phyloP scores from a whole-genome alignment of 352 stramenopile genomes.

The Aphanomyces stellatus region DNA sequence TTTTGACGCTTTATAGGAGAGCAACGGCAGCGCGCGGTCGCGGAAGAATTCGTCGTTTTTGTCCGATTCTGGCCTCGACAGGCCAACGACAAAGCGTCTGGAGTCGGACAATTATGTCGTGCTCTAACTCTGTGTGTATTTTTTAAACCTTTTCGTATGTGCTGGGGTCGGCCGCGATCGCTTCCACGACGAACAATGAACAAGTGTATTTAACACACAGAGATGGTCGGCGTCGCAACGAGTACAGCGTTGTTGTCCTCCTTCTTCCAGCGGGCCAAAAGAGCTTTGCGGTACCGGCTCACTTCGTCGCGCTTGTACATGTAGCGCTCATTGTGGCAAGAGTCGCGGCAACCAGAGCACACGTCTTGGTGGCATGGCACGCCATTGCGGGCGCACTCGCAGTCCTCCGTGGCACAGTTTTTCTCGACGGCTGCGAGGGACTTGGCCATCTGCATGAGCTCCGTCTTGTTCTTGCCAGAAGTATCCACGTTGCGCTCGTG shows the following conservation, averaged over 20 bases:
- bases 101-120: not conserved
- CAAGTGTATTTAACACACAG: not conserved
- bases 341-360: slow-evolving; percentile 57
- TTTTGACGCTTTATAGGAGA: slow-evolving; percentile 9
- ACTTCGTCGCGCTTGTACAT: slow-evolving; percentile 66
- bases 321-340: slow-evolving; percentile 69
- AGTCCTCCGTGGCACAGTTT: slow-evolving; percentile 64
- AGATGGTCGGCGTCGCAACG: too few species aligned
- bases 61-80: not conserved
- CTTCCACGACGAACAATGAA: too few species aligned
- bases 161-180: too few species aligned
- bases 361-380: slow-evolving; percentile 12
- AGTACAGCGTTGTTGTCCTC: not conserved
- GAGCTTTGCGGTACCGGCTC: slow-evolving; percentile 57
- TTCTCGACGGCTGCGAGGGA: slow-evolving; percentile 49
- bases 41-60: not conserved
- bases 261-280: slow-evolving; percentile 51
- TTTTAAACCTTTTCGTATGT: not conserved
- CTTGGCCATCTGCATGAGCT: slow-evolving; percentile 61
- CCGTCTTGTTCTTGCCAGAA: slow-evolving; percentile 36
- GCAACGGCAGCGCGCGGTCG: not conserved
- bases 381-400: slow-evolving; percentile 44
- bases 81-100: not conserved
- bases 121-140: not conserved
- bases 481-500: slow-evolving; percentile 41